Base-by-base conservation (phyloP, 2,329 filamentous ascomycete genomes). In the Pseudogymnoascus sp. region DNA sequence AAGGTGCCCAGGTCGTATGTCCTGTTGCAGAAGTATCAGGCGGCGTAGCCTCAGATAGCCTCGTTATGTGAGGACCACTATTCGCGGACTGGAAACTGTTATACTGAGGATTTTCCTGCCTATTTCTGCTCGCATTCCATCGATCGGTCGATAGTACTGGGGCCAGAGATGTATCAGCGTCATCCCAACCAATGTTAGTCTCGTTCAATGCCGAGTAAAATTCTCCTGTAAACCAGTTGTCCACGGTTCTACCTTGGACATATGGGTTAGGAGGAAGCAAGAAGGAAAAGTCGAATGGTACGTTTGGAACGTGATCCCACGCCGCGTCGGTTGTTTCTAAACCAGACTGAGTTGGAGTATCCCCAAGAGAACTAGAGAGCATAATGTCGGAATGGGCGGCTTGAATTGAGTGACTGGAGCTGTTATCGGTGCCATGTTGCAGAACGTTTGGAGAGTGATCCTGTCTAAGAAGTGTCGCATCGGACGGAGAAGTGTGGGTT, bases 131-230 rank as follows among this genome's bases (percentile, higher is more conserved):
- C 21, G 41, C n/a, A 37, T 65, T 49, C 29, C 63, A 55, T 29
- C 29, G 31, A 3, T 49, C 60, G 3, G 52, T 62, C 26, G 62
- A 35, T 11, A 63, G 35, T 23, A 63, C 62, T 14, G 60, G 63
- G 39, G 59, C 64, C 14, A 64, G 61, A 6, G 43, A 6, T 16
- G 60, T 55, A 4, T 60, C 63, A 45, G 45, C 16, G 23, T 35
- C 49, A 43, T 55, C 66, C 65, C 63, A 65, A 26, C 66, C 66
- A 58, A 67, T 67, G 4, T 65, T 67, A 16, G 66, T 68, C 49
- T 69, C 68, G 16, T 63, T 55, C 65, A 69, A 66, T 0, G 68
- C 68, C 11, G 65, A 64, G n/a, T 70, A 68, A 39, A 70, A 67
- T 31, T 69, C 68, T 26, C 65, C 63, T 2, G 67, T 68, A 21